phyloP scores from a whole-genome alignment of 495 filamentous ascomycete genomes.

The Trichoderma asperelloides region DNA sequence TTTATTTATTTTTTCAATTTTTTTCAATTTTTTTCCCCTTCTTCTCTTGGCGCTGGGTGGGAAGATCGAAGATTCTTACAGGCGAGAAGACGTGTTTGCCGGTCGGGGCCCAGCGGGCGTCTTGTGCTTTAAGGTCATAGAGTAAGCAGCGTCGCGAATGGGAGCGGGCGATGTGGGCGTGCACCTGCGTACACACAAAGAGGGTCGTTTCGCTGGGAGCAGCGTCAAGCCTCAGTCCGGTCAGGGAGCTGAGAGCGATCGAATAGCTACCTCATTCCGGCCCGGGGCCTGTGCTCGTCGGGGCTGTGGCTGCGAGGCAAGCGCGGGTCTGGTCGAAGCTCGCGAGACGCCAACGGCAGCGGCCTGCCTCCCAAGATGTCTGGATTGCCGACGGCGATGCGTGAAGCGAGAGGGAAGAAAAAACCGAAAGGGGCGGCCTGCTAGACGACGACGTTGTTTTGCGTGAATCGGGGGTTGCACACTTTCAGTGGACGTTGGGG shows the following conservation, averaged over 20 bases:
- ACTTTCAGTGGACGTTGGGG: not conserved
- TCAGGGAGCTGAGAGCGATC: conserved; percentile 43
- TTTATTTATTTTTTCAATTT: not conserved
- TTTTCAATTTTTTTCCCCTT: not conserved
- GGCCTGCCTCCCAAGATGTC: not conserved
- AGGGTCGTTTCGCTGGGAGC: not conserved
- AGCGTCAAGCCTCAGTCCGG: conserved; percentile 36
- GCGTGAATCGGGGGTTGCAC: conserved; percentile 3
- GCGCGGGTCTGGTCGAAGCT: conserved; percentile 1
- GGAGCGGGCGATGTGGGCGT: conserved; percentile 14
- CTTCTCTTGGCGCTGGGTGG: not conserved
- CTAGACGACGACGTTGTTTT: not conserved
- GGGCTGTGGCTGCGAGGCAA: conserved; percentile 1
- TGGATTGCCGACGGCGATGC: not conserved
- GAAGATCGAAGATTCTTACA: conserved; percentile 15
- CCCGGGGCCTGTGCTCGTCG: not conserved
- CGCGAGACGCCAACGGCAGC: conserved; percentile 2
- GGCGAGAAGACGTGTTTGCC: conserved; percentile 43
- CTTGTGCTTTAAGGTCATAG: conserved; percentile 47
- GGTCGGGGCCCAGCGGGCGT: conserved; percentile 47
- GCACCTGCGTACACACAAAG: conserved; percentile 16
- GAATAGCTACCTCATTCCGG: conserved; percentile 44
- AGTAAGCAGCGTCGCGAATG: conserved; percentile 11
- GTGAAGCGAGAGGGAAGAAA: not conserved
- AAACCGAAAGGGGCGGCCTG: conserved; percentile 5